phyloP scores from a whole-genome alignment of 179 eudicot genomes.

The Silene coronaria region DNA sequence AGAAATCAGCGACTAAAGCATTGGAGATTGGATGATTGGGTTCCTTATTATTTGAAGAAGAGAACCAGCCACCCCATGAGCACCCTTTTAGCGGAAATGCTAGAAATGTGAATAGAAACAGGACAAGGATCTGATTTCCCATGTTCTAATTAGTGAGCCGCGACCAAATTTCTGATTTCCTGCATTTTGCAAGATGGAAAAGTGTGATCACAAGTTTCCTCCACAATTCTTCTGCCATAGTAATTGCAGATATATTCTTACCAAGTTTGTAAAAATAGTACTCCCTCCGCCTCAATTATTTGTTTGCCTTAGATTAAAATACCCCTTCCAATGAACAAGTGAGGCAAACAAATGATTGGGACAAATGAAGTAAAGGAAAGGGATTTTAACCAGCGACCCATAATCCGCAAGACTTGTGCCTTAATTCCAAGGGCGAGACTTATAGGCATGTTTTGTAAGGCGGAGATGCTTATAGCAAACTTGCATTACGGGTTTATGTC shows the following conservation, averaged over 20 bases:
- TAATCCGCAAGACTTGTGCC: too few species aligned
- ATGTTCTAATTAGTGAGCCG: background rate
- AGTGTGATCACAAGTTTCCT: background rate
- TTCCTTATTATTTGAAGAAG: background rate
- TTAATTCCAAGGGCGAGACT: too few species aligned
- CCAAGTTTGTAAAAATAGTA: background rate
- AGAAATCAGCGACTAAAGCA: constrained; percentile 38
- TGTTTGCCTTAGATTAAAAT: too few species aligned
- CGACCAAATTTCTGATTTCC: background rate
- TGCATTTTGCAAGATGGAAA: constrained; percentile 11
- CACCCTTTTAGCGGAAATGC: background rate
- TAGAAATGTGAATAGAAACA: constrained; percentile 1
- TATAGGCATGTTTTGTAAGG: too few species aligned
- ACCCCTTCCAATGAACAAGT: too few species aligned
- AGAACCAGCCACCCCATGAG: constrained; percentile 38
- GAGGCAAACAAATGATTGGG: too few species aligned
- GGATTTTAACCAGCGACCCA: too few species aligned
- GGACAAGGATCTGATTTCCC: constrained; percentile 1
- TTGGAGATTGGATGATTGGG: background rate
- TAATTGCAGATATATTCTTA: constrained; percentile 11
- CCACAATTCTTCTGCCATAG: background rate
- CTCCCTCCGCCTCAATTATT: too few species aligned
- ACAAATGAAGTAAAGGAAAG: too few species aligned
- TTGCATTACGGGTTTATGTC: too few species aligned
- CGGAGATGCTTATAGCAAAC: too few species aligned